Base-by-base conservation (phyloP, 805 yeast species). In the Candida insectalens region DNA sequence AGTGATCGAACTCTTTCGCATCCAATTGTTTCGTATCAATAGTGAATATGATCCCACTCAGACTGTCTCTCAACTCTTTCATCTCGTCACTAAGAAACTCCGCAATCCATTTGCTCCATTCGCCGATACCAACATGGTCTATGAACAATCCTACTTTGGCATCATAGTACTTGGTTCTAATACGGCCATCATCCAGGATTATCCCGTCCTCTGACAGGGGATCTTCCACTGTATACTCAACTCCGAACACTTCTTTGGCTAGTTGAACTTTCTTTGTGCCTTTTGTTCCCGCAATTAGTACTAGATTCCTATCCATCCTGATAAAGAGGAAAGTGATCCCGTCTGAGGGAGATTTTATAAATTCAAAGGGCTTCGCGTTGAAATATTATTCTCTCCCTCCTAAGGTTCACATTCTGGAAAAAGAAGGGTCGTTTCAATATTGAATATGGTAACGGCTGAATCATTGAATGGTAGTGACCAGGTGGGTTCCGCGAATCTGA, bases 1-100 rank as follows among this genome's bases (percentile, higher is more conserved):
- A 38, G 3, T 43, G 12, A 2, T 30, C 27, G 3, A 44, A 17
- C 10, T 38, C 44, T 1, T 19, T 28, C 16, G 22, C 10, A 4
- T 27, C 10, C 4, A 17, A 5, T 3, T 18, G 10, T 6, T 20
- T 13, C 28, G 57, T 32, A 38, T 61, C 55, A 10, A 69, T 25
- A 1, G 71, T 62, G 38, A 68, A 51, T 3, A 71, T 49, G 8
- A 69, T 19, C 1, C 77, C 77, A 28, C 64, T 68, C 3, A 71
- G 27, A 2, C 47, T 65, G 15, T 64, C 69, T 18, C 77, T 49
- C 22, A 71, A 45, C 34, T 69, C 76, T 17, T 37, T 43, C 36
- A 49, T 55, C 25, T 68, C 73, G 0, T 44, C 53, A 1, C 50
- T 34, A 7, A 28, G 10, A 36, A 71, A 63, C 38, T 71, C 74